Evolutionary conservation across 208 protist genomes (phyloP), one percentile per base, ranked within the genome.

Genomic region (Balamuthia mandrillaris): DNA sequence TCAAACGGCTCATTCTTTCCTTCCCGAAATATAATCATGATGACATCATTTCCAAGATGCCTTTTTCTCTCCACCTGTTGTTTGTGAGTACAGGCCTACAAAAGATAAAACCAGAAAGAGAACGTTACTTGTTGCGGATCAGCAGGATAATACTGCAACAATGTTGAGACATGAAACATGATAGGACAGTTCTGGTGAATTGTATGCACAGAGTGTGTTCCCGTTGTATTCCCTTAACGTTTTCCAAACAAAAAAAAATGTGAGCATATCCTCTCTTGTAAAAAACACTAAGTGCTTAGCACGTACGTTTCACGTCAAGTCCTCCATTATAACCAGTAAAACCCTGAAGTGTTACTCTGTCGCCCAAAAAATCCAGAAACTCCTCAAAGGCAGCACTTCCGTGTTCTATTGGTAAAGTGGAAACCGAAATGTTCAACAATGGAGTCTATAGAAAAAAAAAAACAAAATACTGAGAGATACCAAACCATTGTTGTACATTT

Each of bases 81-180:
- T n/a, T n/a, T n/a, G n/a, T n/a, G n/a, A n/a, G n/a, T n/a, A n/a
- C n/a, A n/a, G n/a, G n/a, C n/a, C n/a, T 21, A 29, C 56, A 21
- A 63, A 63, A 9, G n/a, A 21, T 24, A 12, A 6, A 63, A 31
- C 6, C 24, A 14, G 29, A 75, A 9, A 42, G 1, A n/a, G n/a
- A n/a, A n/a, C n/a, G n/a, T n/a, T 2, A 89, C 37, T 74, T 83
- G 86, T 42, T 86, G 83, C n/a, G 16, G 27, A 65, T 89, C 75
- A 9, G 24, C 35, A 3, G 72, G 72, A 2, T 16, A 41, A 33
- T 79, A 85, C 1, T 33, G 90, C 12, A 93, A 63, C 31, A 91
- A 60, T 10, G 91, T 91, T 6, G 87, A 75, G 0, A 93, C 87
- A 33, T 93, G 91, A 54, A 85, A 93, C 91, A 93, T 93, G 39